Evolutionary conservation across 305 asterid species (phyloP).

Genomic region (Fraxinus latifolia): DNA sequence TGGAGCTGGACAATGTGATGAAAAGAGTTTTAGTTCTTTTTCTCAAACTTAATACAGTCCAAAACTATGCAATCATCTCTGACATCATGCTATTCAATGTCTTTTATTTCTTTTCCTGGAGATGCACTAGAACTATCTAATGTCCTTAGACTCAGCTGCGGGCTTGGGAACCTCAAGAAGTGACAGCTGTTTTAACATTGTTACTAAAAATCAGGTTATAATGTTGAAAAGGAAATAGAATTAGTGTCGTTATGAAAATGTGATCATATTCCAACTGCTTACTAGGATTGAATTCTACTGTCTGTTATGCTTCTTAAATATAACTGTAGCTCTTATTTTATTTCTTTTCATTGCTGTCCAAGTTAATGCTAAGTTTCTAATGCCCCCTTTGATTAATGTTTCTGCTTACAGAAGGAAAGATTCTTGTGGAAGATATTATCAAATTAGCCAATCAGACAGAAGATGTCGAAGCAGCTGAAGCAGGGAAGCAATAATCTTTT

Average conservation of each 20-base stretch:
- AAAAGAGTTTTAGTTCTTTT: not conserved
- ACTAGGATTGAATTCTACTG: not conserved
- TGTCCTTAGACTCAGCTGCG: not conserved
- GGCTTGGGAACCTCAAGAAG: not conserved
- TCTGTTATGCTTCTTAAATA: not conserved
- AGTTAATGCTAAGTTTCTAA: not conserved
- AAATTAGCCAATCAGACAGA: constrained; percentile 64
- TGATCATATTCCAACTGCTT: not conserved
- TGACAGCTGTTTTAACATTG: not conserved
- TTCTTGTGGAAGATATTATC: constrained; percentile 84
- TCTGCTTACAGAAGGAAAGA: constrained; percentile 69
- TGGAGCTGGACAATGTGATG: not conserved
- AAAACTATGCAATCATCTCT: not conserved
- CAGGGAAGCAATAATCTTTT: constrained; percentile 37
- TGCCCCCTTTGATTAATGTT: not conserved
- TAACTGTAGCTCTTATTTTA: not conserved
- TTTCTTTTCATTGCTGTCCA: not conserved
- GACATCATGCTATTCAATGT: not conserved
- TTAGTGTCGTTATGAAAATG: not conserved
- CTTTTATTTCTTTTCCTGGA: not conserved
- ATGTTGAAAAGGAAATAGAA: not conserved
- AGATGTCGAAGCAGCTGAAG: constrained; percentile 39
- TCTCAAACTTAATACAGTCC: not conserved
- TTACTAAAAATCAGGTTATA: not conserved
- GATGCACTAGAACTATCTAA: not conserved